Base-by-base conservation (phyloP, 2,329 filamentous ascomycete species). In the Graphilbum sp. region DNA sequence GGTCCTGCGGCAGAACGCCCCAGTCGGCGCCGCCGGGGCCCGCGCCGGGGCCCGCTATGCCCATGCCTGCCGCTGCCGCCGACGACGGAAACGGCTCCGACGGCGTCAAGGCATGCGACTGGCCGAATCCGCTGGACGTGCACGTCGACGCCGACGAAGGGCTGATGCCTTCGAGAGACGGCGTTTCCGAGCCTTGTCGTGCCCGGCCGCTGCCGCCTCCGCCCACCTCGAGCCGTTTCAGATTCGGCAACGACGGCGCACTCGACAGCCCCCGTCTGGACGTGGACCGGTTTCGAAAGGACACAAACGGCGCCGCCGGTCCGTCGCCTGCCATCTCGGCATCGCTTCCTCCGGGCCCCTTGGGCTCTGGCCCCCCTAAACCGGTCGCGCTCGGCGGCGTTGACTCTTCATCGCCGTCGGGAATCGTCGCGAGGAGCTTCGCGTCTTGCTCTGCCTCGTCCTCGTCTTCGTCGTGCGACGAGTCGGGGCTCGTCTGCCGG, bases 1-100 rank as follows among this genome's bases (percentile, higher is more conserved):
- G 56, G 49, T 94, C 83, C 10, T 68, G 63, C 1, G 77, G 66
- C 9, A 85, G 60, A 47, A 73, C 63, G 9, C 64, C 60, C 66
- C 69, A 72, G 46, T 75, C 67, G 20, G 55, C 52, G 6, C 7
- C 11, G 40, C 17, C 27, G 3, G 30, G 6, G 48, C 50, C 9
- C 48, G 44, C 7, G 49, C 47, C 2, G 42, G 53, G 6, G 48
- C 50, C 9, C 48, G 44, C 7, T 49, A 47, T 2, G 42, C 53
- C 46, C 31, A 47, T 18, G 33, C 50, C 34, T 45, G 59, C 55
- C 38, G 52, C 40, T 3, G 21, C 9, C 12, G 24, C 6, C 3
- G 30, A n/a, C 16, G 24, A n/a, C 16, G 24, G 10, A 27, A 20
- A 21, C 23, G 23, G 13, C n/a, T 41, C 38, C 5, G 40, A 15